Evolutionary conservation across 2,329 filamentous ascomycete genomes (phyloP).

Genomic region (Lachnellula subtilissima): DNA sequence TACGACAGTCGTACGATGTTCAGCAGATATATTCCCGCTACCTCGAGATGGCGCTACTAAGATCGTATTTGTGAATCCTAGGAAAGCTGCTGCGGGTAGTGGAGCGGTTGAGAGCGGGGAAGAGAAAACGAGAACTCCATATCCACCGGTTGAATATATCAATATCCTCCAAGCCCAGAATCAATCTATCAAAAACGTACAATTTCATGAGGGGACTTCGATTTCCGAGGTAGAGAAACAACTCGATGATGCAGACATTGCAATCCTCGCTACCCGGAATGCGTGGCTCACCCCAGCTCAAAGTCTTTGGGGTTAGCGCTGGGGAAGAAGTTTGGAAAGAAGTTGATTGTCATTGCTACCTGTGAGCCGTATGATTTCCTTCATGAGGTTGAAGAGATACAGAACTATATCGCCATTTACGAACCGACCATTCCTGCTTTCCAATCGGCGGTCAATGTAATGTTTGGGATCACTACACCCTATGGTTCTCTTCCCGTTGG

Average conservation of each 20-base stretch:
- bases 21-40: constrained; percentile 31
- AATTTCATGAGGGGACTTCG: constrained; percentile 28
- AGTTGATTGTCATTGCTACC: constrained; percentile 36
- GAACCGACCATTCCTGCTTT: constrained; percentile 41
- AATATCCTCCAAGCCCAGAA: constrained; percentile 30
- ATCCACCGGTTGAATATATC: constrained; percentile 31
- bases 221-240: constrained; percentile 31
- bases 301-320: constrained; percentile 32
- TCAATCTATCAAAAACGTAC: constrained; percentile 29
- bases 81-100: constrained; percentile 31
- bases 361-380: constrained; percentile 42
- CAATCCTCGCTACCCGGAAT: constrained; percentile 38
- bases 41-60: constrained; percentile 18
- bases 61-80: constrained; percentile 36
- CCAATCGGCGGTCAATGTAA: constrained; percentile 34
- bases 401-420: constrained; percentile 40
- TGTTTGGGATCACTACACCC: constrained; percentile 33
- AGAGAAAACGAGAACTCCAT: constrained; percentile 30
- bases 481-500: constrained; percentile 35
- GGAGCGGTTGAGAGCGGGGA: constrained; percentile 38
- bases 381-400: constrained; percentile 28
- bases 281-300: constrained; percentile 36
- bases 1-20: constrained; percentile 37
- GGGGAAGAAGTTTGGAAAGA: constrained; percentile 25
- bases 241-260: constrained; percentile 34